Conservation (phyloP, 176 grass and related monocot species). For the Leersia perrieri region DNA sequence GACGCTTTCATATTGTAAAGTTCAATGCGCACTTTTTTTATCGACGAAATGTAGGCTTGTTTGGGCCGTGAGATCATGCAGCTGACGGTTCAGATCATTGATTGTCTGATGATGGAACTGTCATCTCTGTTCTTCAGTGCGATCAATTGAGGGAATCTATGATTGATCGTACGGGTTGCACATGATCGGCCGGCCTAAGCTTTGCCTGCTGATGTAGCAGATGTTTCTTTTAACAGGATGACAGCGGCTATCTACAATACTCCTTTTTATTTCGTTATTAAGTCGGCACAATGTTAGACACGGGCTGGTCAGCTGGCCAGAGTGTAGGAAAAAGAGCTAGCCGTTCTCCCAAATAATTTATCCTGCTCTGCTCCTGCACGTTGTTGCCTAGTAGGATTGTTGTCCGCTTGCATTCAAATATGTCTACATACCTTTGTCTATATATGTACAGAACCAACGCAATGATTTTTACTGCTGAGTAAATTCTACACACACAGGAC, state of each 20-base stretch:
- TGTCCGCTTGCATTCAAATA: neutral
- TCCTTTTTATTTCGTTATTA: neutral
- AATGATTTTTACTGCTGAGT: neutral
- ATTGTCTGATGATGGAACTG: neutral
- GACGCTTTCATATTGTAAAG: neutral
- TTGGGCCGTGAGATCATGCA: conserved; percentile 21
- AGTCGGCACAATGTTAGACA: neutral
- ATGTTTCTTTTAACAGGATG: neutral
- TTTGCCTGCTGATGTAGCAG: neutral
- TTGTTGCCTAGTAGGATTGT: conserved; percentile 13
- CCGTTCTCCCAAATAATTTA: neutral
- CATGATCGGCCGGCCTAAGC: neutral
- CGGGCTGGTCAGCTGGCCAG: neutral
- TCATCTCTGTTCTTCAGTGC: neutral
- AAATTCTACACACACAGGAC: neutral
- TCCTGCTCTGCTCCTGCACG: neutral
- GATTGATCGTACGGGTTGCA: conserved; percentile 8
- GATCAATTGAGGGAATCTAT: neutral
- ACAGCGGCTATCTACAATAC: neutral
- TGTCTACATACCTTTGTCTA: neutral
- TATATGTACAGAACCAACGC: neutral
- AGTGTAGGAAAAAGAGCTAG: neutral
- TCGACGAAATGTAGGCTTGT: neutral
- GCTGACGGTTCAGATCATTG: neutral
- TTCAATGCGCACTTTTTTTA: neutral